phyloP scores from a whole-genome alignment of 306 rosid species.

The Cucumis melo region DNA sequence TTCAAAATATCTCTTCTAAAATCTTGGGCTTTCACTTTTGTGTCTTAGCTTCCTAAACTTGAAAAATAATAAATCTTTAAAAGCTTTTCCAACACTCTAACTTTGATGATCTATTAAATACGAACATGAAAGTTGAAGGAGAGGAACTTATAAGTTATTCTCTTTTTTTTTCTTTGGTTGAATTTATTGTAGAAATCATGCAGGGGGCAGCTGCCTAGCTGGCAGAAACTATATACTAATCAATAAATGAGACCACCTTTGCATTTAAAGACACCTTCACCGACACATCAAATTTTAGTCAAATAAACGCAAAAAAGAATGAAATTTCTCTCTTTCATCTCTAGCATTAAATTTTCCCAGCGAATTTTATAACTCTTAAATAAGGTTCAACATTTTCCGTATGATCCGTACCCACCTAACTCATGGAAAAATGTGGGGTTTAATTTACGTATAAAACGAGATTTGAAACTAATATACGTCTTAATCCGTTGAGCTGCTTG shows the following conservation, averaged over 20 bases:
- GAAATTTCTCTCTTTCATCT: conserved; percentile 5
- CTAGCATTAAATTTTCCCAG: conserved; percentile 20
- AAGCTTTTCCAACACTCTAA: no score
- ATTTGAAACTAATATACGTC: no score
- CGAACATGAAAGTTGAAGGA: no score
- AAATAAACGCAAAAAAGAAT: conserved; percentile 6
- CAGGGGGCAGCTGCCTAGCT: not conserved
- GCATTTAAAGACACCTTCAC: conserved; percentile 26
- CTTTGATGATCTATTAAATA: no score
- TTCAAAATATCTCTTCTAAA: no score
- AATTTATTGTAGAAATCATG: not conserved
- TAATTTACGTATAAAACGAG: no score
- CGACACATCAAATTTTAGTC: conserved; percentile 35
- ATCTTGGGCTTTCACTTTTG: no score
- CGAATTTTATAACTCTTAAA: not conserved
- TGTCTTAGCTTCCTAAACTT: no score
- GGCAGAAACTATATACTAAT: conserved; percentile 26
- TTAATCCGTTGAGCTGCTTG: not conserved
- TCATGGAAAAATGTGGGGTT: not conserved
- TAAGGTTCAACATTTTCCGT: conserved; percentile 28
- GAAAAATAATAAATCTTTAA: no score
- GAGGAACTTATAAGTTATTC: no score
- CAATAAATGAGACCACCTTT: conserved; percentile 25
- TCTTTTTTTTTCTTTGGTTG: not conserved
- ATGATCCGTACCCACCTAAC: conserved; percentile 37